Evolutionary conservation across 2,329 filamentous ascomycete genomes (phyloP).

Genomic region (Elsinoe australis): DNA sequence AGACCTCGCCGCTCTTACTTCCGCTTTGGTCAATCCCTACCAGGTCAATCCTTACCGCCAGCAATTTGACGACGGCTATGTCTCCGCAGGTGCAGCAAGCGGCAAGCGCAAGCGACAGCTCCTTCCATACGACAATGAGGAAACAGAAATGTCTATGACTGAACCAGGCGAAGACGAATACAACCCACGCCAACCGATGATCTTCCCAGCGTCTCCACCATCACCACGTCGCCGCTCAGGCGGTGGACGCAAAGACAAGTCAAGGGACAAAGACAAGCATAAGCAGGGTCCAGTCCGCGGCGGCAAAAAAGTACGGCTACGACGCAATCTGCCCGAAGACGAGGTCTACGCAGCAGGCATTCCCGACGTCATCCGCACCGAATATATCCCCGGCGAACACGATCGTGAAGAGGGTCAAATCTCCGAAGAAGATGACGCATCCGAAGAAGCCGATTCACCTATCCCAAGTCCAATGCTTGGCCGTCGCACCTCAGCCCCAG

Average conservation of each 20-base stretch:
- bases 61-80: background rate
- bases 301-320: slow-evolving; percentile 20
- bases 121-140: slow-evolving; percentile 6
- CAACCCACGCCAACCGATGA: slow-evolving; percentile 37
- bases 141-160: slow-evolving; percentile 24
- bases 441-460: slow-evolving; percentile 4
- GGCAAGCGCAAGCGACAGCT: slow-evolving; percentile 18
- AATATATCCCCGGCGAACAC: slow-evolving; percentile 10
- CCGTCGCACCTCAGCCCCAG: background rate
- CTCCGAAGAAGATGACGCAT: background rate
- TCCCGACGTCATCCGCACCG: slow-evolving; percentile 14
- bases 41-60: background rate
- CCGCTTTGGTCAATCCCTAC: background rate
- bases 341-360: slow-evolving; percentile 9
- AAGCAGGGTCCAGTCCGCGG: slow-evolving; percentile 20
- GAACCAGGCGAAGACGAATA: slow-evolving; percentile 42
- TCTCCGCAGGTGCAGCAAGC: slow-evolving; percentile 24
- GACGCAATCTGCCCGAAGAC: slow-evolving; percentile 23
- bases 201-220: slow-evolving; percentile 5
- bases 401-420: slow-evolving; percentile 10
- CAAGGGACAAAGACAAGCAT: slow-evolving; percentile 18
- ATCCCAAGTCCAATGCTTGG: background rate
- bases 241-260: background rate
- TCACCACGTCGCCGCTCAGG: background rate
- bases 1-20: background rate